Evolutionary conservation across 139 green algal species (phyloP).

Genomic region (Closterium sp.): DNA sequence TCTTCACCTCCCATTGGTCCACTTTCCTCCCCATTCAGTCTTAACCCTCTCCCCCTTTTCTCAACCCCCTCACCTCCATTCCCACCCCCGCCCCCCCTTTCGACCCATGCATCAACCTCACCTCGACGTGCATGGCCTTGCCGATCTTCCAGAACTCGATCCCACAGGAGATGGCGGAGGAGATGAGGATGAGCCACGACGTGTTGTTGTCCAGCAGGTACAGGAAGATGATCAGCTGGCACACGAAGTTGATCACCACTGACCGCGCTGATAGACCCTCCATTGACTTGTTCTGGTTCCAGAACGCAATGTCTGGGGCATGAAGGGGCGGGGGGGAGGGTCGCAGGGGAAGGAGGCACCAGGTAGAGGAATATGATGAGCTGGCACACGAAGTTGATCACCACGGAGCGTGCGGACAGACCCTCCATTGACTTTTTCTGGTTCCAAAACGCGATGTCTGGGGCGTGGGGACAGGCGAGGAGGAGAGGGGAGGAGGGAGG

Average conservation of each 20-base stretch:
- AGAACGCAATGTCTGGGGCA: slow-evolving; percentile 91
- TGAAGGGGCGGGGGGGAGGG: no score
- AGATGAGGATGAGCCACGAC: slow-evolving; percentile 82
- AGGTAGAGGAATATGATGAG: slow-evolving; percentile 96
- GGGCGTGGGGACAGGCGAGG: no score
- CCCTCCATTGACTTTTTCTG: slow-evolving; percentile 93
- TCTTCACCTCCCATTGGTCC: no score
- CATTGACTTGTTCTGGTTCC: slow-evolving; percentile 94
- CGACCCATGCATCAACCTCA: no score
- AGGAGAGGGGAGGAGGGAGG: no score
- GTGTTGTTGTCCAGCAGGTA: slow-evolving; percentile 99
- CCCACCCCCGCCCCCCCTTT: no score
- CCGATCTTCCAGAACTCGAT: slow-evolving; percentile 99
- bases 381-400: slow-evolving; percentile 89
- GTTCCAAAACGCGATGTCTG: slow-evolving; percentile 97
- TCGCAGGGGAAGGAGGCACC: slow-evolving; percentile 34
- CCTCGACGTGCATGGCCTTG: slow-evolving; percentile 87
- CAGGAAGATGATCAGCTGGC: slow-evolving; percentile 90
- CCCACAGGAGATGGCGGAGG: slow-evolving; percentile 66
- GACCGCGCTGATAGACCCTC: slow-evolving; percentile 78
- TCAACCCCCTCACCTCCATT: no score
- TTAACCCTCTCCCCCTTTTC: no score
- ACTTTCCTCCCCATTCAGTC: no score
- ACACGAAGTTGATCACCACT: slow-evolving; percentile 90
- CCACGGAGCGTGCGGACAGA: slow-evolving; percentile 76